Percentiles rank a stretch among this genome's conserved stretches.
These are phyloP conservation scores for Ustilago lituana DNA, from an alignment of 1,284 basidiomycete species.

Conservation along the genomic window DNA sequence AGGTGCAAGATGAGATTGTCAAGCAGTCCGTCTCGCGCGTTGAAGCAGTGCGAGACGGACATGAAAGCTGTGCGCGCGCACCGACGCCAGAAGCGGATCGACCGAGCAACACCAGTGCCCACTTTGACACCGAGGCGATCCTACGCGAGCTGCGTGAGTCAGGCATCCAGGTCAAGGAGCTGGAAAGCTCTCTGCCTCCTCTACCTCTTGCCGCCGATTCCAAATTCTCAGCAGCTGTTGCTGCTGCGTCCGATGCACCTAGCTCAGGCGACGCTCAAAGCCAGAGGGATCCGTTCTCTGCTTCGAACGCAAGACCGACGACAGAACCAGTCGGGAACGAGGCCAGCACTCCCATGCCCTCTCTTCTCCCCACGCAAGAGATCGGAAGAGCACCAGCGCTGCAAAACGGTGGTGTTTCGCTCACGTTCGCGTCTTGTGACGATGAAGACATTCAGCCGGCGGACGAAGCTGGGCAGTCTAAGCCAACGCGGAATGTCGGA, in stretches of 20 bases:
- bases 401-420: conserved; percentile 36
- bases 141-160: conserved; percentile 58
- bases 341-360: not conserved
- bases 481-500: not conserved
- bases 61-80: conserved; percentile 18
- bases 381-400: not conserved
- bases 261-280: too few species aligned
- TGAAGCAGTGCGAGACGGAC: conserved; percentile 34
- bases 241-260: too few species aligned
- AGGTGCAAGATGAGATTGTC: conserved; percentile 36
- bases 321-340: not conserved
- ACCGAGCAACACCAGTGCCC: conserved; percentile 32
- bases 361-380: not conserved
- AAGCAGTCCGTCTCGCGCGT: conserved; percentile 33
- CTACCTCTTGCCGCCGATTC: conserved; percentile 34
- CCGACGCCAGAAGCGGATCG: conserved; percentile 45
- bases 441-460: conserved; percentile 40
- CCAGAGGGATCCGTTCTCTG: not conserved
- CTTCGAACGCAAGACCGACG: not conserved
- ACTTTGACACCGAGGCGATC: conserved; percentile 60
- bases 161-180: conserved; percentile 60
- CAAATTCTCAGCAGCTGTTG: too few species aligned
- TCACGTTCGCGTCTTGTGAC: conserved; percentile 51
- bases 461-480: not conserved
- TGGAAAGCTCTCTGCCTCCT: conserved; percentile 57